Evolutionary conservation across 176 grass and related monocot species (phyloP).

Genomic region (Phyllostachys edulis): DNA sequence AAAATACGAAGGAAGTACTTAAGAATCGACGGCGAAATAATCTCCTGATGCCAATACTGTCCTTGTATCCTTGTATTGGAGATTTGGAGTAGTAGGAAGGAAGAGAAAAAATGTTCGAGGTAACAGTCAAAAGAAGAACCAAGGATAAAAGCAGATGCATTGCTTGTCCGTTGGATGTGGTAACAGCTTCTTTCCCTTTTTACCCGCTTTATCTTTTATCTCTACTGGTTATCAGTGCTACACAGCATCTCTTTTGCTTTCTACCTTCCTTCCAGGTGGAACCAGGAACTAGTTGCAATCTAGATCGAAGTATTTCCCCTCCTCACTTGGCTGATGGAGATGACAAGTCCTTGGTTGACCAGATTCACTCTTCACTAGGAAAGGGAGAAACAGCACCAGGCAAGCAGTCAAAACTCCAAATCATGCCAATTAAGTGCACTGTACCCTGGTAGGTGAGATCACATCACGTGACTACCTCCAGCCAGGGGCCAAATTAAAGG

Average conservation of each 20-base stretch:
- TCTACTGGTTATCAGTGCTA: not conserved
- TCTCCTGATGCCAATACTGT: not conserved
- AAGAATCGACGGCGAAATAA: not conserved
- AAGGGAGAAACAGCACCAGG: not conserved
- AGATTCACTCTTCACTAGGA: not conserved
- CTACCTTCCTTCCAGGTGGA: not conserved
- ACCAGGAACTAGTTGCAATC: not conserved
- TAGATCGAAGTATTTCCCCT: not conserved
- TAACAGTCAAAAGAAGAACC: constrained; percentile 38
- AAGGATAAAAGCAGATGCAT: not conserved
- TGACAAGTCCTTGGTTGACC: not conserved
- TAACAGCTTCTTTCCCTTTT: constrained; percentile 15
- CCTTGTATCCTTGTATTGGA: not conserved
- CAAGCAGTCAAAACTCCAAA: constrained; percentile 11
- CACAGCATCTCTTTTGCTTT: not conserved
- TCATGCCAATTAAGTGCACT: constrained; percentile 29
- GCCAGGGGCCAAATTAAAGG: constrained; percentile 21
- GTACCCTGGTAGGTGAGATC: constrained; percentile 31
- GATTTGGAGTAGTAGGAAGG: no score
- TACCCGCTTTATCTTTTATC: constrained; percentile 39
- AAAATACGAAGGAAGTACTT: no score
- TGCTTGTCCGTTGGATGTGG: not conserved
- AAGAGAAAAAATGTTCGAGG: not conserved
- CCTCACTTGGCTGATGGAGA: not conserved
- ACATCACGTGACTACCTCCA: constrained; percentile 28